Base-by-base conservation (phyloP, 1,139 yeast species). In the Taphrina populina region DNA sequence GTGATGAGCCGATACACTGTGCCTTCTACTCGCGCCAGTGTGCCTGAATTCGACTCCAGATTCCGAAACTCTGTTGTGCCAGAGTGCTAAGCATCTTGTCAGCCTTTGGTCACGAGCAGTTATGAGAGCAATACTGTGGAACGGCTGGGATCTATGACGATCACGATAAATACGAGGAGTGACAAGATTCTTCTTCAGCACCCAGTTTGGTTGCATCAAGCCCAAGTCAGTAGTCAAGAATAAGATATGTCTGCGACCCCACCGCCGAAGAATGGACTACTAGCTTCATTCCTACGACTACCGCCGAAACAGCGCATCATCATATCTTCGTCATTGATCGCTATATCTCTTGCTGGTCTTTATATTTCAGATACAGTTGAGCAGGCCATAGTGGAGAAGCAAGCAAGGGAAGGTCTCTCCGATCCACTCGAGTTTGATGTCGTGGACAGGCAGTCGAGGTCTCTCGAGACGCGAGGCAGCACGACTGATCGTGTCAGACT, bases 241-340 rank as follows among this genome's bases (percentile, higher is more conserved):
- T n/a, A n/a, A n/a, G n/a, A n/a, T n/a, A 49, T 49, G 54, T 49
- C 54, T 5, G 54, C 54, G 30, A 49, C 54, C 3, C 54, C 54
- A n/a, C 54, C 54, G 27, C 54, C 54, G 15, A 49, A 49, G 54
- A 49, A 49, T 19, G 30, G 46, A 10, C 32, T 49, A 6, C 33
- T 49, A 7, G 21, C 39, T 13, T 37, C 46, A 2, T 49, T 49
- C 39, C 17, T 49, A 19, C 32, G 39, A 3, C 32, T 49, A 11
- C 46, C 45, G 11, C 54, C 46, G 3, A 34, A 39, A 29, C 54
- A 49, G 27, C 54, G 54, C 4, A 39, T 49, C 19, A 39, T 29
- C 29, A 39, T 49, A 3, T 39, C 46, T 15, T 45, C 54, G 20
- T 27, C 46, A 3, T 32, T 49, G 20, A 49, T 49, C 40, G 54